Evolutionary conservation across 2,329 filamentous ascomycete genomes (phyloP).

Genomic region (Epichloe bromicola): DNA sequence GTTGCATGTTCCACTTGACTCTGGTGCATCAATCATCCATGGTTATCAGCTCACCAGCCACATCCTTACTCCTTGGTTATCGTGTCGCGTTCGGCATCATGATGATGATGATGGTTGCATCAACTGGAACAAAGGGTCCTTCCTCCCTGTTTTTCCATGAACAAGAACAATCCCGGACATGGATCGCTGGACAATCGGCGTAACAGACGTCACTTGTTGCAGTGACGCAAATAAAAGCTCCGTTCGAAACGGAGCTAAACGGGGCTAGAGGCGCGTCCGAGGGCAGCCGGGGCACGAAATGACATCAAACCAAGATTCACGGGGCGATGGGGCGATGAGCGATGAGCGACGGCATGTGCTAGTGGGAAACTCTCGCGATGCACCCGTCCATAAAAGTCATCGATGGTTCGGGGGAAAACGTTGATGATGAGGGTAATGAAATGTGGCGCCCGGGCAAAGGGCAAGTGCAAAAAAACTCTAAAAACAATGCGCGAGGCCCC

Average conservation of each 20-base stretch:
- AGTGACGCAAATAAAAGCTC: neutral
- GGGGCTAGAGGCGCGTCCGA: neutral
- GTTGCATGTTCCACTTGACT: too few species aligned
- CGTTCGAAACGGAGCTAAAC: neutral
- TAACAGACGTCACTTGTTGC: neutral
- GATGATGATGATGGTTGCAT: neutral
- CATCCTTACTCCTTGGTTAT: too few species aligned
- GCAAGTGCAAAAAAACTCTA: neutral
- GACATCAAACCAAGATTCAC: neutral
- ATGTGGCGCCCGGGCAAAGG: too few species aligned
- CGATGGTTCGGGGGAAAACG: too few species aligned
- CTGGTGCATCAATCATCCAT: too few species aligned
- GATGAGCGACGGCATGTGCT: neutral
- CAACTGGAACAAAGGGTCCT: neutral
- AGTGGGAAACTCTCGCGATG: too few species aligned
- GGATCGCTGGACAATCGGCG: neutral
- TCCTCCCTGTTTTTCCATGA: neutral
- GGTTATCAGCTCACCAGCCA: too few species aligned
- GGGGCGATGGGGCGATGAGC: neutral
- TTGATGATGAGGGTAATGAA: too few species aligned
- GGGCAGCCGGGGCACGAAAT: neutral
- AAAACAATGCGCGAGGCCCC: neutral
- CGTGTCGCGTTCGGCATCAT: too few species aligned
- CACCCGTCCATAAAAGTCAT: too few species aligned
- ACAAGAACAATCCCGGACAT: neutral